These are phyloP conservation scores for Microcyclosporella mali DNA, from an alignment of 2,329 filamentous ascomycete genomes.

Conservation along the genomic window DNA sequence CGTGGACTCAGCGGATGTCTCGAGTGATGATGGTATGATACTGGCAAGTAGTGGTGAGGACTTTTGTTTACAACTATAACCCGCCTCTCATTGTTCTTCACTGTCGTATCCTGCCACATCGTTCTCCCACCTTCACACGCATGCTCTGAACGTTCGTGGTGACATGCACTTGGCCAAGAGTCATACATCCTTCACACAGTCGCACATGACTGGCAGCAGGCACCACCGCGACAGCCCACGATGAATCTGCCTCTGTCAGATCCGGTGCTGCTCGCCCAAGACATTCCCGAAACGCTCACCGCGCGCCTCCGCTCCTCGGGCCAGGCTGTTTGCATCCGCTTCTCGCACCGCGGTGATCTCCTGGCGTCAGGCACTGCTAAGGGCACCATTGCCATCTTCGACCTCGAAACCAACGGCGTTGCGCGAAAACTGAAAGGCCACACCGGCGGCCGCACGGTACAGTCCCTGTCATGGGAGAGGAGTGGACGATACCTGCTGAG, in stretches of 20 bases:
- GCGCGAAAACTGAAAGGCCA: constrained; percentile 91
- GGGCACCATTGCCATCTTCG: constrained; percentile 91
- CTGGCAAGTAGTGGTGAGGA: background rate
- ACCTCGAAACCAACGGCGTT: constrained; percentile 94
- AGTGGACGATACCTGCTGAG: constrained; percentile 88
- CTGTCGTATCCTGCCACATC: background rate
- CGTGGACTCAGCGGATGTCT: too few species aligned
- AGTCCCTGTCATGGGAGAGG: constrained; percentile 90
- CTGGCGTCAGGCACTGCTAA: constrained; percentile 86
- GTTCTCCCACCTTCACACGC: background rate
- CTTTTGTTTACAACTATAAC: too few species aligned
- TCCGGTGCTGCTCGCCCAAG: constrained; percentile 65
- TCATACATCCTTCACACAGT: background rate
- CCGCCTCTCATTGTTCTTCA: background rate
- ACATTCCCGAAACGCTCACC: constrained; percentile 85
- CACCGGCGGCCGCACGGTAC: constrained; percentile 70
- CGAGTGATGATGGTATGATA: background rate
- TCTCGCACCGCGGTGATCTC: constrained; percentile 91
- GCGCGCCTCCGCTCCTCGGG: constrained; percentile 69
- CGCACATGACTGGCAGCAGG: constrained; percentile 9
- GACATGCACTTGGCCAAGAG: background rate
- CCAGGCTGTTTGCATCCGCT: constrained; percentile 65
- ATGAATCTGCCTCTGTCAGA: constrained; percentile 71
- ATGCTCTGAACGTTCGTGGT: too few species aligned
- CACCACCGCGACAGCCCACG: constrained; percentile 2